Conservation (phyloP, 306 rosid genomes). For the Vigna trinervia region DNA sequence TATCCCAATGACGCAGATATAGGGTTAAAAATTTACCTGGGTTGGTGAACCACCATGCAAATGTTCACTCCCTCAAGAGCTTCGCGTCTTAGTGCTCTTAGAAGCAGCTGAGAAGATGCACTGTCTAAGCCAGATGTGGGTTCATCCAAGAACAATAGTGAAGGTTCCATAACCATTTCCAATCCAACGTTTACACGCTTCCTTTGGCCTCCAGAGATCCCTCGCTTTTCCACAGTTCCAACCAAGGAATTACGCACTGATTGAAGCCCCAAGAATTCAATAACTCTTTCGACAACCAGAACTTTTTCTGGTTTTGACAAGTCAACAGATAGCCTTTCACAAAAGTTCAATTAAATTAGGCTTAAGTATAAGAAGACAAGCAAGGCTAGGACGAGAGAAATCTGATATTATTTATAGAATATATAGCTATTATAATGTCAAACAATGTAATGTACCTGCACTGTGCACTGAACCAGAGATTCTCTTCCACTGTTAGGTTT, state of each 20-base stretch:
- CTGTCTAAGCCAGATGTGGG: constrained; percentile 99
- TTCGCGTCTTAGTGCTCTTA: constrained; percentile 92
- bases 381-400: constrained; percentile 11
- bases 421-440: constrained; percentile 36
- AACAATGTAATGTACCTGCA: constrained; percentile 73
- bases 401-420: constrained; percentile 19
- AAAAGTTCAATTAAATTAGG: constrained; percentile 35
- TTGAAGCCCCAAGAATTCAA: constrained; percentile 92
- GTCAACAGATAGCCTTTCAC: constrained; percentile 70
- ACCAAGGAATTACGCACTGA: constrained; percentile 82
- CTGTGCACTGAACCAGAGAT: constrained; percentile 97
- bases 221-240: constrained; percentile 96
- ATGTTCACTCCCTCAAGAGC: constrained; percentile 97
- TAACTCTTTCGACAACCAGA: constrained; percentile 90
- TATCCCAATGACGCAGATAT: constrained; percentile 28
- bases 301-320: constrained; percentile 80
- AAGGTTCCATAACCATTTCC: constrained; percentile 99
- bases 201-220: constrained; percentile 97
- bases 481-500: constrained; percentile 96
- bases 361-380: constrained; percentile 23
- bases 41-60: constrained; percentile 99
- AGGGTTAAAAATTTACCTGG: constrained; percentile 65
- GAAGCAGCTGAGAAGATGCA: constrained; percentile 92
- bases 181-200: constrained; percentile 96
- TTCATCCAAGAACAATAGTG: constrained; percentile 92